These are phyloP conservation scores for Bruguiera parviflora DNA, from an alignment of 345 rosid genomes.

Conservation along the genomic window DNA sequence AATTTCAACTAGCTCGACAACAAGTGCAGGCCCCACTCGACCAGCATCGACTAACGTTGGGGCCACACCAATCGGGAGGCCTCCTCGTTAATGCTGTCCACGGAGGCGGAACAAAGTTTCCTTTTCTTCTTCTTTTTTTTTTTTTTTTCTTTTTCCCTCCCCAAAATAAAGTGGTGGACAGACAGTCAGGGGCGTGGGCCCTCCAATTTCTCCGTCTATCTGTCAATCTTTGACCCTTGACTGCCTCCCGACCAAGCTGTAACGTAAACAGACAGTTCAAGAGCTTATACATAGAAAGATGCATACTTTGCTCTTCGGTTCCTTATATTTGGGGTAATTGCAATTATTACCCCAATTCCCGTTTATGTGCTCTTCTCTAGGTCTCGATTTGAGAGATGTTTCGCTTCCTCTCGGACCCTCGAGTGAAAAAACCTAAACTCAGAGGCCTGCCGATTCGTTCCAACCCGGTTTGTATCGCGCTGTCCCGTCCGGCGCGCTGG, in stretches of 20 bases:
- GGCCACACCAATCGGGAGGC: background rate
- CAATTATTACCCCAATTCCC: background rate
- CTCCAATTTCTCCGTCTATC: constrained; percentile 36
- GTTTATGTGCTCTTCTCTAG: background rate
- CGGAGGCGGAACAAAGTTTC: too few species aligned
- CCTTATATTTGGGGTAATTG: background rate
- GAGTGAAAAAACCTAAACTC: background rate
- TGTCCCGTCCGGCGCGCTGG: constrained; percentile 17
- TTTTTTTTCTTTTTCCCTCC: too few species aligned
- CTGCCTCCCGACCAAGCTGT: constrained; percentile 18
- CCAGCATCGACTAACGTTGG: background rate
- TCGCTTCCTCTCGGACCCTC: background rate
- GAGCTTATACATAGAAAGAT: constrained; percentile 7
- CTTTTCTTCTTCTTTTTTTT: too few species aligned
- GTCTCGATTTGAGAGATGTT: background rate
- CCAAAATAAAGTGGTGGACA: constrained; percentile 3
- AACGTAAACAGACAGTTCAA: constrained; percentile 13
- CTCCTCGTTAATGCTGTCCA: background rate
- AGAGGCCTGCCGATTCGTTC: background rate
- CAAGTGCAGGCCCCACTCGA: background rate
- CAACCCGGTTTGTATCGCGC: constrained; percentile 1
- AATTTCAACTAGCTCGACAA: background rate
- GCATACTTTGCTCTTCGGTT: background rate
- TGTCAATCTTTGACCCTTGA: constrained; percentile 57
- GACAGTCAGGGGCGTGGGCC: constrained; percentile 44